Base-by-base conservation (phyloP, 495 filamentous ascomycete genomes). In the Annulohypoxylon moriforme region DNA sequence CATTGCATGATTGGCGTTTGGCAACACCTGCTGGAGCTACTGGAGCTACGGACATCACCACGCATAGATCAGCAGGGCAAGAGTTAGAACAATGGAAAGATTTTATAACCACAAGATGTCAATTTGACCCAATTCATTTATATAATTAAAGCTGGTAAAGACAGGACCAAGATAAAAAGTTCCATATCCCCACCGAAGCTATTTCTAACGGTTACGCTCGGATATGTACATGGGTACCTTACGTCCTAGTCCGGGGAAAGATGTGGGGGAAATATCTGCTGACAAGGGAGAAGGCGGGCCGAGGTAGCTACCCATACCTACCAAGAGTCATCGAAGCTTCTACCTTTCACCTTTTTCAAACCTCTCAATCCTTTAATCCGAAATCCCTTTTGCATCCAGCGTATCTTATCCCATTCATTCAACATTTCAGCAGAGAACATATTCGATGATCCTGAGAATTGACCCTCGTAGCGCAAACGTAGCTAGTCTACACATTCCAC, bases 401-500 rank as follows among this genome's bases (percentile, higher is more conserved):
- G 5, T 56, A n/a, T 40, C 42, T 46, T 53, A 34, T 20, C 16
- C 46, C 20, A 7, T n/a, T 38, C 27, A n/a, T 50, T 50, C 49
- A 58, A 49, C 47, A 16, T 29, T 57, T 60, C 24, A 18, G n/a
- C 34, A 22, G 9, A 22, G n/a, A 25, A 16, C 24, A 57, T 25
- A 46, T 66, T 71, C 70, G 57, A 73, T 75, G 73, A 71, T 44
- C 38, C 63, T 61, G 47, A 60, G 33, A 65, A 65, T 50, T 60
- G 50, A 64, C 52, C 62, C 13, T 65, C 65, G 65, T 66, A 68
- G 75, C 71, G 64, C 72, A 60, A 68, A 61, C 59, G 36, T 70
- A 67, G 72, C 75, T 74, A 47, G 67, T 66, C 67, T 75, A 56
- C 65, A 72, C 72, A 59, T 61, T 66, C 67, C 71, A 50, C 65